Percentiles rank a stretch among this genome's conserved stretches.
These are phyloP conservation scores for Trametes coccinea DNA, from an alignment of 768 basidiomycete species.

Conservation along the genomic window DNA sequence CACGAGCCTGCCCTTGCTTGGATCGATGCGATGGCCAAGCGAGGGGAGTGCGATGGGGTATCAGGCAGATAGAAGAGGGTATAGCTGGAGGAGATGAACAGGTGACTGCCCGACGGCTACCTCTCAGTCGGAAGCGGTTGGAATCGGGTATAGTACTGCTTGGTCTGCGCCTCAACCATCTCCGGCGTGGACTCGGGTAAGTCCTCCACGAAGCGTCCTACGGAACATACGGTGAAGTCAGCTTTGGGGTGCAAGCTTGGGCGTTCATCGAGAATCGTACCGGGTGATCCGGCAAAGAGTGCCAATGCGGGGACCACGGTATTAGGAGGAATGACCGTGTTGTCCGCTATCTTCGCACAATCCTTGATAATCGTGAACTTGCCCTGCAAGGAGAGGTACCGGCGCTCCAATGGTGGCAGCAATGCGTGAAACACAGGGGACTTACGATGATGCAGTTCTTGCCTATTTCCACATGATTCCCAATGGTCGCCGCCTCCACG, in stretches of 20 bases:
- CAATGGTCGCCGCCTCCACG: conserved; percentile 93
- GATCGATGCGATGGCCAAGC: neutral
- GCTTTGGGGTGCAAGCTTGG: neutral
- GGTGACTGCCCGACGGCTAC: neutral
- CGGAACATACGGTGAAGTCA: neutral
- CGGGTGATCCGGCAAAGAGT: conserved; percentile 86
- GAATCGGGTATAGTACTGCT: conserved; percentile 84
- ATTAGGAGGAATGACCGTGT: conserved; percentile 86
- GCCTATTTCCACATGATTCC: conserved; percentile 92
- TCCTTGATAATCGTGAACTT: conserved; percentile 98
- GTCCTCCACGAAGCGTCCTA: conserved; percentile 80
- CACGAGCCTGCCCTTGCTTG: neutral
- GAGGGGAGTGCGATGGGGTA: neutral
- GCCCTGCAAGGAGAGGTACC: conserved; percentile 53
- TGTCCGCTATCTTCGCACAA: conserved; percentile 86
- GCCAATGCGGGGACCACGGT: conserved; percentile 90
- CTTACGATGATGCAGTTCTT: conserved; percentile 92
- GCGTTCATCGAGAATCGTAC: conserved; percentile 40
- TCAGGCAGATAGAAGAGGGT: conserved; percentile 7
- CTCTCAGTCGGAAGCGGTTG: conserved; percentile 26
- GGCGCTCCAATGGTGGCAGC: neutral
- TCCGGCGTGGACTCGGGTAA: conserved; percentile 95
- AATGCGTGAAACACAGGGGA: conserved; percentile 1
- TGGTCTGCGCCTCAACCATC: conserved; percentile 81
- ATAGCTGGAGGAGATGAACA: neutral